Base-by-base conservation (phyloP, 495 filamentous ascomycete species). In the Amorphotheca resinae region DNA sequence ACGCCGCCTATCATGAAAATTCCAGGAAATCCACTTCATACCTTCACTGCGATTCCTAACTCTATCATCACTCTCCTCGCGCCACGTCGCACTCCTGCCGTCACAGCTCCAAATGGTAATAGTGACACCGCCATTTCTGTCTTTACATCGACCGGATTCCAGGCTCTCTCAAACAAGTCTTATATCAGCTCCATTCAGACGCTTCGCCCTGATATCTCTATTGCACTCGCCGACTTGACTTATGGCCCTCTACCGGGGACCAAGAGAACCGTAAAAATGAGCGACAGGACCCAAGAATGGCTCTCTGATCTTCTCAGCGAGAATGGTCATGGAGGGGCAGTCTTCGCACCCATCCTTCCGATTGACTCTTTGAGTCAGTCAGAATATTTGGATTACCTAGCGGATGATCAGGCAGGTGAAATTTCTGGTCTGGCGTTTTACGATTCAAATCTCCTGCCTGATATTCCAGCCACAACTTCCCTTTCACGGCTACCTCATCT, bases 401-500 rank as follows among this genome's bases (percentile, higher is more conserved):
- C 63, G 0, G 66, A 73, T 30, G 69, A 71, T 44, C 59, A 76
- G 31, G 52, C 61, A 0, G 59, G 65, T 18, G 49, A 66, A 23
- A 54, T 94, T n/a, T 71, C 76, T 2, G 93, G 93, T 0, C 65
- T 96, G 0, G 87, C 86, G 5, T 57, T 96, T 15, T 89, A 95
- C 59, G 80, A 88, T 51, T 64, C 78, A 9, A 67, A 72, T 31
- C 68, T 87, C n/a, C 59, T 87, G 2, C 64, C 68, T 8, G 73
- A 82, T 33, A 65, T 95, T 2, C 70, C 74, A 1, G 56, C 69
- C 16, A 57, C 65, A 15, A 54, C 82, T 3, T 59, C 68, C 4
- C 56, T 73, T 1, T n/a, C 51, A 9, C 36, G 64, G 22, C 67
- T 95, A 3, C 82, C 87, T 9, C 74, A 84, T 4, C 60, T 98